These are phyloP conservation scores for Suhomyces wounanorum DNA, from an alignment of 1,139 yeast species.

Conservation along the genomic window DNA sequence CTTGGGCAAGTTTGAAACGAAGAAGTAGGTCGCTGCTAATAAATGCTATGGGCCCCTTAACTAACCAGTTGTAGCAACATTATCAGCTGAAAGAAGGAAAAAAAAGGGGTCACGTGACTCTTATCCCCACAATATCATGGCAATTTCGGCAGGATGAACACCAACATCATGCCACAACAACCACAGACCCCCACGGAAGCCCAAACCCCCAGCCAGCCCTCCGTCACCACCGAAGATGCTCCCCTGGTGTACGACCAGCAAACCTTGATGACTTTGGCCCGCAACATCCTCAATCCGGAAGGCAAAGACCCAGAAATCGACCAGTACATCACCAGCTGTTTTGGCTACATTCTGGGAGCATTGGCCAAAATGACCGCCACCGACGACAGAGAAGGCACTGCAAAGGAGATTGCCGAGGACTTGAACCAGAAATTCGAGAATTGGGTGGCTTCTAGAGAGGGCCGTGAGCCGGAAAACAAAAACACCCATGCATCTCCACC, in stretches of 20 bases:
- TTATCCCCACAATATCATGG: neutral
- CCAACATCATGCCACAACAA: constrained; percentile 1
- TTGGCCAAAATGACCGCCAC: constrained; percentile 34
- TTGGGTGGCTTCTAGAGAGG: constrained; percentile 31
- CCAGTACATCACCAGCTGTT: constrained; percentile 32
- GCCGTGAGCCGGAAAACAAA: constrained; percentile 11
- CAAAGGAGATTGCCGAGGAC: constrained; percentile 44
- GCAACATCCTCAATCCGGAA: constrained; percentile 30
- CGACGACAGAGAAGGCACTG: constrained; percentile 36
- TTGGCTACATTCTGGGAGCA: constrained; percentile 31
- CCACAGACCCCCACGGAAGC: neutral
- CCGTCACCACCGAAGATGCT: constrained; percentile 7
- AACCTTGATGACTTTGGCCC: constrained; percentile 19
- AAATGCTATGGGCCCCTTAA: neutral
- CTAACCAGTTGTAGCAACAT: neutral
- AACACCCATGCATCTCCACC: constrained; percentile 6
- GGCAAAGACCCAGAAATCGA: constrained; percentile 32
- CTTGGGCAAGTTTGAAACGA: constrained; percentile 15
- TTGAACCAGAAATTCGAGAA: constrained; percentile 30
- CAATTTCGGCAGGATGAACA: neutral
- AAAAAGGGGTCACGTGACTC: neutral
- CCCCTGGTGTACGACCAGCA: constrained; percentile 25
- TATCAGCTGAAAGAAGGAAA: too few relatives aligned
- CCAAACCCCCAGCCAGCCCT: neutral
- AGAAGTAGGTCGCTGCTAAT: neutral